A percentile compares a stretch with the other conserved stretches of the same genome.
Evolutionary conservation across 2,329 filamentous ascomycete genomes (phyloP).

Genomic region (Rugonectria rugulosa): DNA sequence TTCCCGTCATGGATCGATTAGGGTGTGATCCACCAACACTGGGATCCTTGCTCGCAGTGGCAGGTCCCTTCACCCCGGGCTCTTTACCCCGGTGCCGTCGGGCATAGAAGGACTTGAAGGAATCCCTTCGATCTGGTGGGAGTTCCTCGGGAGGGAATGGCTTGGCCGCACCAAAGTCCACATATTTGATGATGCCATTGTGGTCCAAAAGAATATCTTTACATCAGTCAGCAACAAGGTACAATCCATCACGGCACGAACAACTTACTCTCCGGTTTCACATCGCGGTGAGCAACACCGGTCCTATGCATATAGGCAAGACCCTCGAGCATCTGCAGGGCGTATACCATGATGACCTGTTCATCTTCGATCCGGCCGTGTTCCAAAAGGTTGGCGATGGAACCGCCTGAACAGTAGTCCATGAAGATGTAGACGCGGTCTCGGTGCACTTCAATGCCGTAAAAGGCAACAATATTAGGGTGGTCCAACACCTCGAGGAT

Average conservation of each 20-base stretch:
- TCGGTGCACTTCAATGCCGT: slow-evolving; percentile 96
- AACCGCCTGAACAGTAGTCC: slow-evolving; percentile 98
- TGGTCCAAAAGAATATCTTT: slow-evolving; percentile 93
- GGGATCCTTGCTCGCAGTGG: slow-evolving; percentile 73
- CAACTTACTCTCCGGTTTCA: slow-evolving; percentile 91
- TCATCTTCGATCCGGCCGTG: slow-evolving; percentile 98
- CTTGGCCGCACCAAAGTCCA: slow-evolving; percentile 97
- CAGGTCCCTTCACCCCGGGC: slow-evolving; percentile 61
- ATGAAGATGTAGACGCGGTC: slow-evolving; percentile 99
- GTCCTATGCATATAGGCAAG: slow-evolving; percentile 92
- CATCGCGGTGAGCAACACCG: slow-evolving; percentile 93
- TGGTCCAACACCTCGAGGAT: slow-evolving; percentile 95
- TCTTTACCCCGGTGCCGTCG: not conserved
- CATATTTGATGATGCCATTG: slow-evolving; percentile 98
- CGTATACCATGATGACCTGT: slow-evolving; percentile 96
- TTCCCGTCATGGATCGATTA: slow-evolving; percentile 95
- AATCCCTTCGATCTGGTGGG: not conserved
- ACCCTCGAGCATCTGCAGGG: slow-evolving; percentile 91
- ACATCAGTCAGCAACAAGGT: slow-evolving; percentile 24
- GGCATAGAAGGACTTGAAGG: not conserved
- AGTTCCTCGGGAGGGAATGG: slow-evolving; percentile 84
- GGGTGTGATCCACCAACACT: slow-evolving; percentile 64
- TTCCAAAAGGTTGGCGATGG: slow-evolving; percentile 86
- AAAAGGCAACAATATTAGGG: slow-evolving; percentile 97
- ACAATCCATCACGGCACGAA: not conserved